Base-by-base conservation (phyloP, 2,329 filamentous ascomycete species). In the Colletotrichum godetiae region DNA sequence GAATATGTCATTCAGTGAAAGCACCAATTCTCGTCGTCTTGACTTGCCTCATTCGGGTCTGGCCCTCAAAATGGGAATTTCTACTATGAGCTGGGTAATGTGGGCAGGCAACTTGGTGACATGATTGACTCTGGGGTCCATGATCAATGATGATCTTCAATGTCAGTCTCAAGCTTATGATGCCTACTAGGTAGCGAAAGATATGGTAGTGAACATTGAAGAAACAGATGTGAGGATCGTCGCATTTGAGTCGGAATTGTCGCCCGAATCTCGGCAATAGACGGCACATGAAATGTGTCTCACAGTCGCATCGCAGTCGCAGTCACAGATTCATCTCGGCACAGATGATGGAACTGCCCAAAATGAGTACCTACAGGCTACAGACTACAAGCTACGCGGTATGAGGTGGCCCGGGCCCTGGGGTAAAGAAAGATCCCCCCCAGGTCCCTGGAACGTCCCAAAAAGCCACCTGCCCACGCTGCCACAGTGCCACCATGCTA, bases 191-290 rank as follows among this genome's bases (percentile, higher is more conserved):
- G 37, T 42, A 4, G 0, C 15, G 37, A 8, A 11, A 22, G 5
- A 8, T 22, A 11, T 10, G 42, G 19, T 8, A 3, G 19, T 49
- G 42, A n/a, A 27, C 27, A 4, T 27, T 27, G 27, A n/a, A 49
- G 10, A 19, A n/a, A 19, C 19, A 19, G 10, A 11, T n/a, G 3
- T n/a, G 15, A 46, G 7, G 6, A 27, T 31, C 19, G 33, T 65
- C 68, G 56, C 64, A 37, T 3, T 52, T 72, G 64, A 52, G 27
- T 68, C 65, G 64, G 69, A 52, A 62, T 63, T 57, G 49, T 63
- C 65, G 69, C 69, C 52, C 65, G 31, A 63, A 63, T 62, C 52
- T 72, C 69, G 65, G 69, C 35, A 68, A 68, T 11, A 59, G 46
- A 62, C 31, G 52, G 27, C 37, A 46, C 59, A 29, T 49, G 24